phyloP scores from a whole-genome alignment of 78 protist genomes.

The Dictyostelium capitatum region DNA sequence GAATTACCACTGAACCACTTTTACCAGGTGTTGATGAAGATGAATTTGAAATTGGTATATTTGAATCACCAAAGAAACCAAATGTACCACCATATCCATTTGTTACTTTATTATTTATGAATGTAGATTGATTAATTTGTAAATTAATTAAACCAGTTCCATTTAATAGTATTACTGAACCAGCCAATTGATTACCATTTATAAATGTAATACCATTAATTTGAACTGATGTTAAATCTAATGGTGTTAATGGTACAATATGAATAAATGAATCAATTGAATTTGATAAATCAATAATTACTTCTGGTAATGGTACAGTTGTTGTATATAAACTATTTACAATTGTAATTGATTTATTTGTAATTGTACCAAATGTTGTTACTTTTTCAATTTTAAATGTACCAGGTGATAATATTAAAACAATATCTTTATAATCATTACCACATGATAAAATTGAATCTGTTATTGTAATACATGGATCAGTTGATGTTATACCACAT shows the following conservation, averaged over 20 bases:
- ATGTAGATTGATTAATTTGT: neutral
- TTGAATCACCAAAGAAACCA: neutral
- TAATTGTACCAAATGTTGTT: neutral
- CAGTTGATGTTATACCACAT: neutral
- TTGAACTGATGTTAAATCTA: neutral
- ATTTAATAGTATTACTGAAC: neutral
- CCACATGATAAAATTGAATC: neutral
- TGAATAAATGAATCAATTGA: neutral
- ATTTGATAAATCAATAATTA: neutral
- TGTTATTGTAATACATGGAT: neutral
- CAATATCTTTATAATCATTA: neutral
- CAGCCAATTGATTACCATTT: neutral
- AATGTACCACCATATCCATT: neutral
- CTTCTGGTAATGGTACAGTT: neutral
- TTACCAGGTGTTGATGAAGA: neutral
- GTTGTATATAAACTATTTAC: neutral
- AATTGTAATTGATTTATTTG: neutral
- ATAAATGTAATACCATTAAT: neutral
- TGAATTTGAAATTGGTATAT: neutral
- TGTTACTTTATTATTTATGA: neutral
- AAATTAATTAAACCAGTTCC: neutral
- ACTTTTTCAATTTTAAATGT: neutral
- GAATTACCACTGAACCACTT: neutral
- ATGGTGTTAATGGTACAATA: neutral
- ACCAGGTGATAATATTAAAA: neutral